These are phyloP conservation scores for Dissophora globulifera DNA, from an alignment of 192 early-diverging fungal species.

Conservation along the genomic window DNA sequence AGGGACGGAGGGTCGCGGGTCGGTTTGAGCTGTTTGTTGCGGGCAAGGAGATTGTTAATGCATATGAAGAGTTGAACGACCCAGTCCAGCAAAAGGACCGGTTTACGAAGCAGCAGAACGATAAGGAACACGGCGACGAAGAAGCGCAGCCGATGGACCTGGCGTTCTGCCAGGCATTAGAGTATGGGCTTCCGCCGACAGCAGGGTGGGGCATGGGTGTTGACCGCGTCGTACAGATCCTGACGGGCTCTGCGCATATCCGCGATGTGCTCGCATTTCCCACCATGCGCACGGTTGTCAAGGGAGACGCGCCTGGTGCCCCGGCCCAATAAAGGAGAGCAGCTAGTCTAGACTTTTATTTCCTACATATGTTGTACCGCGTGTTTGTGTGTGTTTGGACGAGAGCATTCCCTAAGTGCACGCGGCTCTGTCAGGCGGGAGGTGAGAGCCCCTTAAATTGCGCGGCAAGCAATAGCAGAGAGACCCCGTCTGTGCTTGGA, in stretches of 20 bases:
- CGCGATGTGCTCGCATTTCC: slow-evolving; percentile 89
- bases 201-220: slow-evolving; percentile 93
- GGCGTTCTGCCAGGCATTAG: slow-evolving; percentile 80
- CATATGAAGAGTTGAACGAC: slow-evolving; percentile 92
- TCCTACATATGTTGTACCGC: too few species aligned
- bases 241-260: slow-evolving; percentile 74
- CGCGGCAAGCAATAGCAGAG: too few species aligned
- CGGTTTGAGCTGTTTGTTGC: slow-evolving; percentile 87
- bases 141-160: slow-evolving; percentile 80
- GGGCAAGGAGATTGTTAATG: slow-evolving; percentile 83
- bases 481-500: too few species aligned
- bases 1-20: slow-evolving; percentile 60
- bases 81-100: slow-evolving; percentile 77
- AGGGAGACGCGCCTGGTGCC: too few species aligned
- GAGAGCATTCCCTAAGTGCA: not conserved
- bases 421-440: too few species aligned
- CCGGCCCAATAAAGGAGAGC: too few species aligned
- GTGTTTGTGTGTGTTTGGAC: too few species aligned
- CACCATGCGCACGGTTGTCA: slow-evolving; percentile 49
- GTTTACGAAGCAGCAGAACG: slow-evolving; percentile 70
- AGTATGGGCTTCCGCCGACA: slow-evolving; percentile 88
- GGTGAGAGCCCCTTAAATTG: too few species aligned
- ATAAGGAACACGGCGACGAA: slow-evolving; percentile 75
- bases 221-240: slow-evolving; percentile 79
- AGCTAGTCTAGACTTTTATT: too few species aligned